Conservation (phyloP, 108 stramenopile genomes). For the Nitzschia sp. region DNA sequence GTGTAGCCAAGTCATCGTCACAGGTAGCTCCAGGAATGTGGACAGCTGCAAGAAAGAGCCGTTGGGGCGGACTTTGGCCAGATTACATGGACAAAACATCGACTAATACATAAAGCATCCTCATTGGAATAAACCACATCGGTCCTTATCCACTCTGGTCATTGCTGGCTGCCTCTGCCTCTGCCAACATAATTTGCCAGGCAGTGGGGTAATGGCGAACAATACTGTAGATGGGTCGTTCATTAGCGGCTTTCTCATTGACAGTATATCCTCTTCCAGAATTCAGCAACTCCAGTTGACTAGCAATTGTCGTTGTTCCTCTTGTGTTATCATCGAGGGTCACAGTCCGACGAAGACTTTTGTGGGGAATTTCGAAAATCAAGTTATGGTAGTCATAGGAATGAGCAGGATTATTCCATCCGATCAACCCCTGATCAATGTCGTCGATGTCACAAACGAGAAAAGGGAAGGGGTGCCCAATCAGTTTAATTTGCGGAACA, state of each 20-base stretch:
- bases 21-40: conserved; percentile 70
- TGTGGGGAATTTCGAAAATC: conserved; percentile 66
- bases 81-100: conserved; percentile 39
- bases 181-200: conserved; percentile 28
- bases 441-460: conserved; percentile 67
- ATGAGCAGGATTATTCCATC: conserved; percentile 60
- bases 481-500: conserved; percentile 58
- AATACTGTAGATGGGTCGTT: conserved; percentile 56
- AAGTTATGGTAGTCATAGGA: conserved; percentile 65
- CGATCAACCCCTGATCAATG: conserved; percentile 61
- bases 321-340: conserved; percentile 8
- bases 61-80: conserved; percentile 87
- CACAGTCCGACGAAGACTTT: conserved; percentile 33
- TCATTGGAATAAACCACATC: background rate
- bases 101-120: background rate
- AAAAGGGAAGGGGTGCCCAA: conserved; percentile 63
- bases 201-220: conserved; percentile 54
- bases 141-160: background rate
- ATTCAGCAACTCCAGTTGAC: conserved; percentile 15
- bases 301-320: conserved; percentile 13
- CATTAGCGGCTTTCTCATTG: background rate
- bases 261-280: background rate
- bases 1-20: conserved; percentile 56
- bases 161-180: conserved; percentile 3
- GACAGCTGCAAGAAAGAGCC: conserved; percentile 66